These are phyloP conservation scores for Diutina scorzettiae DNA, from an alignment of 1,139 yeast genomes.

Conservation along the genomic window DNA sequence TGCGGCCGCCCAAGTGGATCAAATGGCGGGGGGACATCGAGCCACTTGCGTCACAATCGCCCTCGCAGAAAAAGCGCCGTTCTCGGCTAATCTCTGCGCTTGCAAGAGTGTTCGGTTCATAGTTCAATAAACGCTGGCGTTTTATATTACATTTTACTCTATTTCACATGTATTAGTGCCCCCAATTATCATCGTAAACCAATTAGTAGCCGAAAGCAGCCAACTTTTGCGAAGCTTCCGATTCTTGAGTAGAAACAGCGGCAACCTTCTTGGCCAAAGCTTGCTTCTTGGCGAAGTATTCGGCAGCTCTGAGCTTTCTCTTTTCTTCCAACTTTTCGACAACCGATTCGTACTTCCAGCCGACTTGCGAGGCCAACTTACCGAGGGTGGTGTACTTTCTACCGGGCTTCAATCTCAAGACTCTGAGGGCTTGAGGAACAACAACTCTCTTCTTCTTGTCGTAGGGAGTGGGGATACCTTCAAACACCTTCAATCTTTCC, in stretches of 20 bases:
- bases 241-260: conserved; percentile 72
- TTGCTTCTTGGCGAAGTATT: conserved; percentile 97
- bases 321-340: conserved; percentile 97
- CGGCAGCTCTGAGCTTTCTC: conserved; percentile 99
- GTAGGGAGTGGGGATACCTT: conserved; percentile 99
- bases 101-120: too few relatives aligned
- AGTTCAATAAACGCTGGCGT: not conserved
- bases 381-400: conserved; percentile 99
- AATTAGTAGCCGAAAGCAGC: conserved; percentile 71
- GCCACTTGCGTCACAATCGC: too few relatives aligned
- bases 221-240: conserved; percentile 65
- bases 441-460: conserved; percentile 99
- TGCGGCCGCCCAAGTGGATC: not conserved
- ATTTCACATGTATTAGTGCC: conserved; percentile 5
- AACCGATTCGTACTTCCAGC: conserved; percentile 99
- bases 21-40: not conserved
- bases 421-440: conserved; percentile 99
- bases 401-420: conserved; percentile 98
- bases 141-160: not conserved
- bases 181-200: conserved; percentile 2
- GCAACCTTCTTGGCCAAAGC: conserved; percentile 88
- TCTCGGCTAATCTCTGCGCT: too few relatives aligned
- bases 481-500: conserved; percentile 98
- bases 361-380: conserved; percentile 92
- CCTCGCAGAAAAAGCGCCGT: too few relatives aligned